Percentiles rank a stretch among this genome's conserved stretches.
These are phyloP conservation scores for Amaranthus hypochondriacus DNA, from an alignment of 148 eudicot genomes.

Conservation along the genomic window DNA sequence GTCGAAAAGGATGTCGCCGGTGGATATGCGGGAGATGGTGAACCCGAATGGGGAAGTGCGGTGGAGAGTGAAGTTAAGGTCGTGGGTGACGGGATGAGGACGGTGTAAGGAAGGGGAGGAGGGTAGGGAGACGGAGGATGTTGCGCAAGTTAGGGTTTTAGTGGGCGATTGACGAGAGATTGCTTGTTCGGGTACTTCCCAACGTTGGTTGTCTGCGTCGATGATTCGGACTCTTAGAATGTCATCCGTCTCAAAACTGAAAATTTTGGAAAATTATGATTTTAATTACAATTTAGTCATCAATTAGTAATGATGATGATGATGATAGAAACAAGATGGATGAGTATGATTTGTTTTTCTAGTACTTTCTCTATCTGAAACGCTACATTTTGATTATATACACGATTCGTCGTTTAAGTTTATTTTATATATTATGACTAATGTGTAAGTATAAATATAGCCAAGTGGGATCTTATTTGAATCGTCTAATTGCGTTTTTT, in stretches of 20 bases:
- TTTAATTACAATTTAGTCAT: too few relatives aligned
- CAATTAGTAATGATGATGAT: too few relatives aligned
- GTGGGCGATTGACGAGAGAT: conserved; percentile 8
- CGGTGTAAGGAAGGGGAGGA: conserved; percentile 30
- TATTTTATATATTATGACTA: too few relatives aligned
- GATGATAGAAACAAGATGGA: too few relatives aligned
- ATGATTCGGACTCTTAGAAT: conserved; percentile 55
- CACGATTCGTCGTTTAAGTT: too few relatives aligned
- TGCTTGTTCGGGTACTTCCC: conserved; percentile 52
- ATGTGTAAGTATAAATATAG: too few relatives aligned
- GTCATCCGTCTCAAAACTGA: conserved; percentile 52
- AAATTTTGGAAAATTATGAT: not conserved
- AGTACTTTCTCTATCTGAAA: too few relatives aligned
- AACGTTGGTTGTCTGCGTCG: conserved; percentile 45
- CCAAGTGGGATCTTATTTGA: too few relatives aligned
- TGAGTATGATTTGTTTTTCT: too few relatives aligned
- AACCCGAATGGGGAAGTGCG: conserved; percentile 64
- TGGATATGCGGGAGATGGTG: conserved; percentile 57
- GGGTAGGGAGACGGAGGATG: conserved; percentile 20
- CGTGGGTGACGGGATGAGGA: conserved; percentile 37
- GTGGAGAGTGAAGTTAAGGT: conserved; percentile 65
- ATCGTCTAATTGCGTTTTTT: too few relatives aligned
- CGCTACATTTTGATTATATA: too few relatives aligned
- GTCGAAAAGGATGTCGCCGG: conserved; percentile 55
- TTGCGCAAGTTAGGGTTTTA: not conserved